These are phyloP conservation scores for Aspergillus clavatus DNA, from an alignment of 2,329 filamentous ascomycete species.

Conservation along the genomic window DNA sequence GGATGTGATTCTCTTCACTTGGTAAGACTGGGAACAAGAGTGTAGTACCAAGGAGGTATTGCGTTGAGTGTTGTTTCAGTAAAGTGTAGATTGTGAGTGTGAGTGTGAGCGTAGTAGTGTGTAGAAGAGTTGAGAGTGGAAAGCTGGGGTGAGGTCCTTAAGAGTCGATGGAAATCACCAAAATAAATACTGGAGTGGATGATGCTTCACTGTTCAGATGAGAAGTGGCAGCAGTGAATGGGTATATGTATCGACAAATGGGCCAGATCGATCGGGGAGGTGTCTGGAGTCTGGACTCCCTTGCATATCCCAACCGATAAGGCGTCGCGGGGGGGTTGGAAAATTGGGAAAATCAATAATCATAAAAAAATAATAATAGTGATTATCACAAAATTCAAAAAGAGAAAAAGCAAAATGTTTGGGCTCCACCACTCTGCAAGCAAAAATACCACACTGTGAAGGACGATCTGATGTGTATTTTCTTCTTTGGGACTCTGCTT, in stretches of 20 bases:
- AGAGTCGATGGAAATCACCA: slow-evolving; percentile 4
- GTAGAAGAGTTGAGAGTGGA: background rate
- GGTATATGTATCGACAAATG: slow-evolving; percentile 9
- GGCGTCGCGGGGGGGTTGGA: slow-evolving; percentile 17
- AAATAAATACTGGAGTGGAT: slow-evolving; percentile 7
- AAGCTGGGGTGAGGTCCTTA: too few relatives aligned
- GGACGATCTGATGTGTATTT: slow-evolving; percentile 8
- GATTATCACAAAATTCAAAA: too few relatives aligned
- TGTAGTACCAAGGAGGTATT: background rate
- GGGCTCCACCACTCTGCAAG: slow-evolving; percentile 11
- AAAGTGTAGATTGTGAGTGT: background rate
- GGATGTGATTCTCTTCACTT: slow-evolving; percentile 4
- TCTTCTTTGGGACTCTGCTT: too few relatives aligned
- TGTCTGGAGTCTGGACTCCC: slow-evolving; percentile 23
- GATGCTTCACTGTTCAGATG: slow-evolving; percentile 1
- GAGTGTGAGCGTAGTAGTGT: background rate
- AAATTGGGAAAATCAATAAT: background rate
- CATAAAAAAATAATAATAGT: too few relatives aligned
- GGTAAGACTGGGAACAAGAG: background rate
- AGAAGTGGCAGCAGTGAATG: background rate
- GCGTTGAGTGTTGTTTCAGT: background rate
- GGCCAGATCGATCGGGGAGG: slow-evolving; percentile 24
- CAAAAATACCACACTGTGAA: slow-evolving; percentile 13
- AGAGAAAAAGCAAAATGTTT: slow-evolving; percentile 7
- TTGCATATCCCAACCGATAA: slow-evolving; percentile 25